These are phyloP conservation scores for Zanthoxylum bungeanum DNA, from an alignment of 345 rosid genomes.

Conservation along the genomic window DNA sequence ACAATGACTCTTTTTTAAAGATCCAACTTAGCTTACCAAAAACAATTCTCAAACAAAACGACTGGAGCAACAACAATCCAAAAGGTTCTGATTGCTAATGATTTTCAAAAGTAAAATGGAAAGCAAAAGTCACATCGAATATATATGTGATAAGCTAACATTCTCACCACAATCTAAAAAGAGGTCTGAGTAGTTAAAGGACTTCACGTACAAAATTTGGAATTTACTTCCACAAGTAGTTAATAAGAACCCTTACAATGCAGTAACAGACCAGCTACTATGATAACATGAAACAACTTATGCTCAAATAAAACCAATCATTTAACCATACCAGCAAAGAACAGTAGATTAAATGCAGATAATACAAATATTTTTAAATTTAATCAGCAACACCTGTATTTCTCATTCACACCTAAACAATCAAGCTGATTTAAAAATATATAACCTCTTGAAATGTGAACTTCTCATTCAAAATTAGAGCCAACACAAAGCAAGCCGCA, in stretches of 20 bases:
- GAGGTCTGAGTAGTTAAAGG: neutral
- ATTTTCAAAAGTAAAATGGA: neutral
- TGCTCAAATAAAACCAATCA: neutral
- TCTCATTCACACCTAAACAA: neutral
- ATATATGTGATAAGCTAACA: neutral
- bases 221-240: neutral
- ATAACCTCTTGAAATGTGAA: constrained; percentile 81
- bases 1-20: neutral
- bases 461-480: constrained; percentile 63
- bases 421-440: neutral
- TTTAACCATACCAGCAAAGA: constrained; percentile 3
- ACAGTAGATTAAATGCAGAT: neutral
- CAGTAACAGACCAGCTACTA: neutral
- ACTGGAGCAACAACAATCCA: neutral
- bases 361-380: neutral
- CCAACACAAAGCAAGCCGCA: constrained; percentile 53
- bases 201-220: neutral
- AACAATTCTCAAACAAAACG: neutral
- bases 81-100: neutral
- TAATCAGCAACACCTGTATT: neutral
- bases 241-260: neutral
- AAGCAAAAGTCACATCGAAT: neutral
- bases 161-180: neutral
- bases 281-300: neutral
- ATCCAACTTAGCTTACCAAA: neutral